Base-by-base conservation (phyloP, 306 rosid species). In the Phaseolus lunatus region DNA sequence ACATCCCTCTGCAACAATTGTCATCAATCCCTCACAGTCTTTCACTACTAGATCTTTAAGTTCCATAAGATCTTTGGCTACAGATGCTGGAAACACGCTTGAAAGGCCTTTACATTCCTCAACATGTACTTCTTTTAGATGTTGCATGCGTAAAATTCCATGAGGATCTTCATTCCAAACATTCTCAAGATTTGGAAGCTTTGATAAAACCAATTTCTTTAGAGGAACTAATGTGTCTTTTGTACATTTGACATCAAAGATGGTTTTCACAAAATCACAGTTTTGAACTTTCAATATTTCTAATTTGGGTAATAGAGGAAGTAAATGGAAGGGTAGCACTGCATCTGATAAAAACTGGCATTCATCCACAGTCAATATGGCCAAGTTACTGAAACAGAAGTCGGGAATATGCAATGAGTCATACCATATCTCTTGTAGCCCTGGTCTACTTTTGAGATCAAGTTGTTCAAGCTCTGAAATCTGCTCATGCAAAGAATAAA, bases 31-130 rank as follows among this genome's bases (percentile, higher is more conserved):
- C 31, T 41, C 63, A 50, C 76, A 70, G 13, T 49, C 1, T 5
- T 5, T 2, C 11, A 49, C 20, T 4, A 1, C 18, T n/a, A 70
- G 80, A 1, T 15, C 7, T 48, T 76, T 43, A 49, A 76, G 77
- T 29, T 78, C 19, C 67, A 9, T 31, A 22, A 67, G 48, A 44
- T 71, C 70, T 44, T 5, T 69, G 77, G 54, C 52, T 37, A 58
- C 43, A 5, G 71, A 54, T 20, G 52, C 44, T 4, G 84, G 87
- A 67, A 85, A 81, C 14, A 82, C 35, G 19, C 57, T 53, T 70
- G 13, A 33, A 59, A 78, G 81, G 37, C 59, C 0, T 15, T 68
- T 47, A 56, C 81, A 78, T 9, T n/a, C 0, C 0, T 43, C 24
- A 56, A 78, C 19, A 43, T 9, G 2, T 2, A 4, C 31, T 65